Percentiles rank a stretch among this genome's conserved stretches.
Conservation (phyloP, 75 land plant genomes). For the Pinus albicaulis region DNA sequence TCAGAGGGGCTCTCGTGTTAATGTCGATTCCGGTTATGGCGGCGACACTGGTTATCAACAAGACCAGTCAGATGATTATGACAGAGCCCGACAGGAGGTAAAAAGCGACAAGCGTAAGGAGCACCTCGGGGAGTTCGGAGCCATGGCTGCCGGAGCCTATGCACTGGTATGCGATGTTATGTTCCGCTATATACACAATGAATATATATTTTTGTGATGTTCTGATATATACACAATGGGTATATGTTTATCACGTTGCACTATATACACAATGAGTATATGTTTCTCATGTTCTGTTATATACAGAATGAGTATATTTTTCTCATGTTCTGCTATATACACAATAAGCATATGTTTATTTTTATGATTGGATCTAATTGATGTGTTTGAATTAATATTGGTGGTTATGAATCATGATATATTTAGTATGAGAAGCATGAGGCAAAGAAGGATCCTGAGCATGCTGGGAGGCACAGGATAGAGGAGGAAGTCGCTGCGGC, state of each 20-base stretch:
- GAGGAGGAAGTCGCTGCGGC: conserved; percentile 24
- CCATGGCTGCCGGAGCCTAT: conserved; percentile 27
- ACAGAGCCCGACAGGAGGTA: too few species aligned
- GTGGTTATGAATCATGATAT: background rate
- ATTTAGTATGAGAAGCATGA: conserved; percentile 35
- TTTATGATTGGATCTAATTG: background rate
- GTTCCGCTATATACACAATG: background rate
- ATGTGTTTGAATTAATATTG: background rate
- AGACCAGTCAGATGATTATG: too few species aligned
- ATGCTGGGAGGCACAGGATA: conserved; percentile 27
- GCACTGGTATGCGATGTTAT: conserved; percentile 19
- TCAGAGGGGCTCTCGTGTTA: background rate
- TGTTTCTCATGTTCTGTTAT: background rate
- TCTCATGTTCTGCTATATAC: background rate
- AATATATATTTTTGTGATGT: background rate
- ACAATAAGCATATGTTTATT: background rate
- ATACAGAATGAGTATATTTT: background rate
- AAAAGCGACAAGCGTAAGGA: conserved; percentile 8
- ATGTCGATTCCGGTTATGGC: background rate
- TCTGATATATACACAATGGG: background rate
- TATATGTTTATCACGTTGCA: background rate
- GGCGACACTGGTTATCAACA: too few species aligned
- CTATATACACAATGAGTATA: background rate
- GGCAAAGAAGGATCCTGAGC: conserved; percentile 28
- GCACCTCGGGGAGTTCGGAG: conserved; percentile 13